phyloP scores from a whole-genome alignment of 1,139 yeast genomes.

The Hanseniaspora gamundiae region DNA sequence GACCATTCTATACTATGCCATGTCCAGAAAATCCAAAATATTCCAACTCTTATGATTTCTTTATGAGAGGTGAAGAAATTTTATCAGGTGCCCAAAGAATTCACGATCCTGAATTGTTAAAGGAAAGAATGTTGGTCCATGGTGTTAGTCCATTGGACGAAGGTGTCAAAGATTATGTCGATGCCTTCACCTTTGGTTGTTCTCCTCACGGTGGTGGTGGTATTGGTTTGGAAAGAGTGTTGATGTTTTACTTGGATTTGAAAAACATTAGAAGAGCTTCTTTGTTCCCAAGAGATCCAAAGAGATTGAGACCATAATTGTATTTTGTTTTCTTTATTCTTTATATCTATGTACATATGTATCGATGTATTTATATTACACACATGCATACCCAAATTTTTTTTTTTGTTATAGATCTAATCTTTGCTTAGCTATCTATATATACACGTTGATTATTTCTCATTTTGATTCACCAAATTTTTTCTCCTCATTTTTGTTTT shows the following conservation, averaged over 20 bases:
- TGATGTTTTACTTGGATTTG: slow-evolving; percentile 93
- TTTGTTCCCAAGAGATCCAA: slow-evolving; percentile 97
- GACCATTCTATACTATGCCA: slow-evolving; percentile 99
- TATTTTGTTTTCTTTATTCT: neutral
- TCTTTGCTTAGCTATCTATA: no score
- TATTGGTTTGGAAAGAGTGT: slow-evolving; percentile 95
- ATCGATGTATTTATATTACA: neutral
- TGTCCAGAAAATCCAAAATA: slow-evolving; percentile 83
- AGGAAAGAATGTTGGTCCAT: slow-evolving; percentile 69
- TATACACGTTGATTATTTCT: no score
- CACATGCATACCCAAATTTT: no score
- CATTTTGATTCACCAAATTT: neutral
- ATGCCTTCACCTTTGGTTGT: slow-evolving; percentile 89
- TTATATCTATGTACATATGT: neutral
- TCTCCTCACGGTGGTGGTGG: slow-evolving; percentile 99
- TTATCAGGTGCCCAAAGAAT: slow-evolving; percentile 98
- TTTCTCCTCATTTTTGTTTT: neutral
- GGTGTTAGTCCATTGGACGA: slow-evolving; percentile 71
- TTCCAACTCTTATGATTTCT: slow-evolving; percentile 94
- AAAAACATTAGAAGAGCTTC: slow-evolving; percentile 97
- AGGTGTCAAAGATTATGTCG: slow-evolving; percentile 82
- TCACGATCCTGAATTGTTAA: slow-evolving; percentile 78
- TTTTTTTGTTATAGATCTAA: no score
- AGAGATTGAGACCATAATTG: slow-evolving; percentile 69
- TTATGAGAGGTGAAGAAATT: slow-evolving; percentile 99